A percentile compares a stretch with the other conserved stretches of the same genome.
Evolutionary conservation across 352 stramenopile genomes (phyloP).

Genomic region (Pythium chondricola): DNA sequence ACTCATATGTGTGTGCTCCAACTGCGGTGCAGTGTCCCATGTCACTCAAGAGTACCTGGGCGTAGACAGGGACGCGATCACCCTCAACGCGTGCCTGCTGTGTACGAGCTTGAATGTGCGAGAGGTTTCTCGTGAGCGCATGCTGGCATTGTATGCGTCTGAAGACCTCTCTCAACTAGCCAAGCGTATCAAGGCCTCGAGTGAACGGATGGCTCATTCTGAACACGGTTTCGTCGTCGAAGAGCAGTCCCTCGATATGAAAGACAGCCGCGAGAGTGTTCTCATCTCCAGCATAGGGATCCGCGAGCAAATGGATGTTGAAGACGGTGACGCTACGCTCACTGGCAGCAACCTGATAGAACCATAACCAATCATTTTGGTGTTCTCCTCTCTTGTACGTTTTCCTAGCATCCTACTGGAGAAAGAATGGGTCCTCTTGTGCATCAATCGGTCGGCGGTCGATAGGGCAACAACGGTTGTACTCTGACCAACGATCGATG

Average conservation of each 20-base stretch:
- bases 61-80: slow-evolving; percentile 8
- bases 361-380: too few species aligned
- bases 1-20: slow-evolving; percentile 42
- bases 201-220: slow-evolving; percentile 24
- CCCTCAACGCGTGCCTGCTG: slow-evolving; percentile 59
- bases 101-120: slow-evolving; percentile 71
- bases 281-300: slow-evolving; percentile 49
- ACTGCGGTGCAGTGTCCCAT: slow-evolving; percentile 54
- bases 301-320: slow-evolving; percentile 29
- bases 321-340: neutral
- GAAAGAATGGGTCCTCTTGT: too few species aligned
- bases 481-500: slow-evolving; percentile 19
- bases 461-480: slow-evolving; percentile 27
- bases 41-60: slow-evolving; percentile 39
- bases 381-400: too few species aligned
- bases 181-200: slow-evolving; percentile 27
- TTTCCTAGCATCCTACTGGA: too few species aligned
- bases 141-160: slow-evolving; percentile 37
- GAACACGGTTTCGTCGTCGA: slow-evolving; percentile 17
- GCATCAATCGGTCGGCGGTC: slow-evolving; percentile 23
- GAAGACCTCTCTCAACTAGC: slow-evolving; percentile 34
- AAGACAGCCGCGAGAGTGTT: slow-evolving; percentile 34
- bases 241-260: slow-evolving; percentile 21
- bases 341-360: too few species aligned
- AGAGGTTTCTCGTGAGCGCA: slow-evolving; percentile 50